These are phyloP conservation scores for Mycena leptocephala DNA, from an alignment of 768 basidiomycete species.

Conservation along the genomic window DNA sequence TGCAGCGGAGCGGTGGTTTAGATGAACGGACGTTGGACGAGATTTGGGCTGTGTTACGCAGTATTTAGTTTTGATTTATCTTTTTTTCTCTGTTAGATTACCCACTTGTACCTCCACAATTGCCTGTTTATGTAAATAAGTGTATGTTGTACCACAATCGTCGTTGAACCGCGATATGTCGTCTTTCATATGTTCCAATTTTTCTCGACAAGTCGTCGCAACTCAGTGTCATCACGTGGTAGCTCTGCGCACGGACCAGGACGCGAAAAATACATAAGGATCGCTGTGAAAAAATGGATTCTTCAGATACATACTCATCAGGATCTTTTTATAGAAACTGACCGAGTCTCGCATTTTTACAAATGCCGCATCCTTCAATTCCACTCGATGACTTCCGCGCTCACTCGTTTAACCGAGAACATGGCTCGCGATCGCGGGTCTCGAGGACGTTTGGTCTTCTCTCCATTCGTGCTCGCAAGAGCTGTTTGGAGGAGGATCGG, in stretches of 20 bases:
- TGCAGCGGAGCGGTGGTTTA: slow-evolving; percentile 56
- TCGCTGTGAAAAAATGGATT: slow-evolving; percentile 35
- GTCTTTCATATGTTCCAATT: too few relatives aligned
- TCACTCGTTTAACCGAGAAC: slow-evolving; percentile 77
- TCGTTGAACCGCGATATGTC: too few relatives aligned
- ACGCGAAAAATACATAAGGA: slow-evolving; percentile 50
- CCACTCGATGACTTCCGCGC: slow-evolving; percentile 72
- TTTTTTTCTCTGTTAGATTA: slow-evolving; percentile 31
- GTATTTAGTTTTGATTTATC: slow-evolving; percentile 40
- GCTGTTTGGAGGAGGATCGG: slow-evolving; percentile 51
- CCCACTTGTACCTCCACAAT: background rate
- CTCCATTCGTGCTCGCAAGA: slow-evolving; percentile 39
- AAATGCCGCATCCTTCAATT: slow-evolving; percentile 77
- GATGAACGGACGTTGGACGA: slow-evolving; percentile 67
- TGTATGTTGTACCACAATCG: slow-evolving; percentile 29
- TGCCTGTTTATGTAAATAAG: slow-evolving; percentile 20
- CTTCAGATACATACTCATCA: slow-evolving; percentile 80
- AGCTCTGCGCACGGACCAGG: slow-evolving; percentile 55
- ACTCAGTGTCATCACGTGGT: slow-evolving; percentile 34
- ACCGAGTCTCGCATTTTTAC: slow-evolving; percentile 83
- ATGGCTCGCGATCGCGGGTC: slow-evolving; percentile 52
- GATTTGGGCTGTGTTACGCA: slow-evolving; percentile 53
- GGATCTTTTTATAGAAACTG: slow-evolving; percentile 84
- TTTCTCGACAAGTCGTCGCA: too few relatives aligned
- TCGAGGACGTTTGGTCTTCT: slow-evolving; percentile 71